A percentile compares a stretch with the other conserved stretches of the same genome.
Conservation (phyloP, 164 flowering plant species). For the Vitis amurensis region DNA sequence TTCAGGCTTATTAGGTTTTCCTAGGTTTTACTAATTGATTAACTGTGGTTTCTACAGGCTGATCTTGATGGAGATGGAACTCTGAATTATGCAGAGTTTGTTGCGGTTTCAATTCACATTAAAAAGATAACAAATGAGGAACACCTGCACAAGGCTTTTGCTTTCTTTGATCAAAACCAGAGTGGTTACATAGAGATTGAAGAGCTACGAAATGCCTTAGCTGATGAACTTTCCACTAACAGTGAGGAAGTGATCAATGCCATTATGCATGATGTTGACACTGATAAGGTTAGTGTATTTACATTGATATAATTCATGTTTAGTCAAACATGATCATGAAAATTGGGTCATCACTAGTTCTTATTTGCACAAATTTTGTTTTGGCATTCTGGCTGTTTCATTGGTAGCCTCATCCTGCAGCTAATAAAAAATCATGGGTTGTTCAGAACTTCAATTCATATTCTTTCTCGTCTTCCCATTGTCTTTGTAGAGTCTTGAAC, state of each 20-base stretch:
- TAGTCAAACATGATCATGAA: not conserved
- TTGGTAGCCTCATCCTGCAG: no score
- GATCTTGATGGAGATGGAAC: constrained; percentile 62
- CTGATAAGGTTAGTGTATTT: constrained; percentile 53
- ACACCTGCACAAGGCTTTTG: constrained; percentile 66
- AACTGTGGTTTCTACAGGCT: constrained; percentile 38
- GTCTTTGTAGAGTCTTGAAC: no score
- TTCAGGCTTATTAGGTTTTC: not conserved
- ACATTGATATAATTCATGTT: not conserved
- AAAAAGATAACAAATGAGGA: constrained; percentile 65
- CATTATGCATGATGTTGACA: constrained; percentile 73
- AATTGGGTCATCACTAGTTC: no score
- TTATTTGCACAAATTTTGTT: no score
- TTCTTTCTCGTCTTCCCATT: no score
- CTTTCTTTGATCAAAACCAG: constrained; percentile 52
- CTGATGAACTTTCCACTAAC: constrained; percentile 41
- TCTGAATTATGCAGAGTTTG: constrained; percentile 61
- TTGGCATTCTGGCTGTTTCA: no score
- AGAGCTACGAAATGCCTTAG: constrained; percentile 50
- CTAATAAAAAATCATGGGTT: no score
- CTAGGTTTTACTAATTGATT: not conserved
- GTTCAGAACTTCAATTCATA: no score
- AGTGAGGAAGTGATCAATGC: constrained; percentile 54
- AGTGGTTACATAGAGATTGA: constrained; percentile 66
- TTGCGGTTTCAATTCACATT: constrained; percentile 56